phyloP scores from a whole-genome alignment of 345 rosid species.

The Eutrema japonicum region DNA sequence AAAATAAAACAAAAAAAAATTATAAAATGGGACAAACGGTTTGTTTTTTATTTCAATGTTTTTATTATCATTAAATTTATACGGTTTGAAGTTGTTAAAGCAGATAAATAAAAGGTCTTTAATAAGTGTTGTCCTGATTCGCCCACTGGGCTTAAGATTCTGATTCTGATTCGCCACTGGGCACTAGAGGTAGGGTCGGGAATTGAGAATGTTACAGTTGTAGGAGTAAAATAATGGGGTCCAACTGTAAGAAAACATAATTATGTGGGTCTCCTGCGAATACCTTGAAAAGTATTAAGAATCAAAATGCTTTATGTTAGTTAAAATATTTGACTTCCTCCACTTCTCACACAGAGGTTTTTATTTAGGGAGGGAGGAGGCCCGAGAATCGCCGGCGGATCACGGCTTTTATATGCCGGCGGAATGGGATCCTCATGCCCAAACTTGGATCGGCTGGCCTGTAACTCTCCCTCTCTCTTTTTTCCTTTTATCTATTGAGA shows the following conservation, averaged over 20 bases:
- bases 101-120: background rate
- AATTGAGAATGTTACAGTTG: background rate
- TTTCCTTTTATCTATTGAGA: too few species aligned
- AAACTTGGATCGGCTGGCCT: too few species aligned
- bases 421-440: too few species aligned
- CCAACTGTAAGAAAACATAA: background rate
- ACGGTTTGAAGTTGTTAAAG: background rate
- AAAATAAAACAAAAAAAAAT: too few species aligned
- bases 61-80: too few species aligned
- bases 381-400: conserved; percentile 60
- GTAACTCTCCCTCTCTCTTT: too few species aligned
- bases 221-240: conserved; percentile 5
- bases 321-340: background rate
- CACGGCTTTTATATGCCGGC: too few species aligned
- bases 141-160: conserved; percentile 21
- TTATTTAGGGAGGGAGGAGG: conserved; percentile 37
- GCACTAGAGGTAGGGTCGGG: conserved; percentile 4
- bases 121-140: background rate
- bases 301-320: background rate
- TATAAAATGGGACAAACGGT: too few species aligned
- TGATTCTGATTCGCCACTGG: conserved; percentile 21
- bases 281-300: background rate
- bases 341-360: background rate
- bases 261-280: background rate
- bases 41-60: too few species aligned